Base-by-base conservation (phyloP, 768 basidiomycete species). In the Serendipita vermifera region DNA sequence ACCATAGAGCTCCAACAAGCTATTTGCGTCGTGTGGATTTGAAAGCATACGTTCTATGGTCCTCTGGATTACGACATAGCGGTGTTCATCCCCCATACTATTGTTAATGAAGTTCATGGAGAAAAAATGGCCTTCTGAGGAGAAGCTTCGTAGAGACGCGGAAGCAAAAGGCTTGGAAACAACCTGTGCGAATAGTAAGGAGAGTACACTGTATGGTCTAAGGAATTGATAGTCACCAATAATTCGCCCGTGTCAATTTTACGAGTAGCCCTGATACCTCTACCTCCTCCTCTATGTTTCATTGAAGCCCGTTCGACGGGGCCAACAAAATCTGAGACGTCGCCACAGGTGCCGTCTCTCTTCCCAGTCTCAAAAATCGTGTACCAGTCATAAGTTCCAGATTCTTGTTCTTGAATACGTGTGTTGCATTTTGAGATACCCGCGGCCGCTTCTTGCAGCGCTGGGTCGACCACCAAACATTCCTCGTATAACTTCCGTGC, bases 291-390 rank as follows among this genome's bases (percentile, higher is more conserved):
- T 31, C 62, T 57, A n/a, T 38, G 26, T 3, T 32, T 5, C 29
- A 62, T 56, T 6, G 39, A 31, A 3, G 38, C 32, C 5, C 66
- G 61, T 40, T 63, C 41, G 1, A 68, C 54, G 3, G 63, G 57
- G 3, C 63, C 62, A 20, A 57, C 32, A 58, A 59, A 69, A 20
- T 68, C 62, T 7, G 66, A 65, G n/a, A 64, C 62, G 29, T 68
- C 62, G 15, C 55, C 20, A 22, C 20, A 61, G 54, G 11, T 59
- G 33, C 5, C 58, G 55, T 33, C 38, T 59, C 3, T 54, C 24
- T 35, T 59, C 56, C 59, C 55, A 5, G 29, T 55, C 3, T 59
- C 35, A 55, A 62, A 70, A 26, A 69, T 54, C 0, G 17, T 14
- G 1, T 33, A 20, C 64, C 65, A 69, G 51, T 66, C 62, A 54